Percentiles rank a stretch among this genome's conserved stretches.
Evolutionary conservation across 192 early-diverging fungal genomes (phyloP).

Genomic region (Irineochytrium annulatum): DNA sequence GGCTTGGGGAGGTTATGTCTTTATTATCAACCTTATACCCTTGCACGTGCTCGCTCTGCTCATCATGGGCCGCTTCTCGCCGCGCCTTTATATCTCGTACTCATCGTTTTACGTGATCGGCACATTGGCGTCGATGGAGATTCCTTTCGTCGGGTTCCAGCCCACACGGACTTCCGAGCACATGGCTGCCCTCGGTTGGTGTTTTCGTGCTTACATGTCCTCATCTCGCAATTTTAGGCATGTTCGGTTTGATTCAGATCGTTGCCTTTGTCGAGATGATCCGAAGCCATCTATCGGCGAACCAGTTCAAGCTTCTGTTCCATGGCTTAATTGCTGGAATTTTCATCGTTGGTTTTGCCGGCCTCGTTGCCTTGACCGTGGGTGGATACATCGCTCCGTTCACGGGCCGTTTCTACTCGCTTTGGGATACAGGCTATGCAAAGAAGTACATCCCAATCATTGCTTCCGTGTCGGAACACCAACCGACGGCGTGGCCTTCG

Average conservation of each 20-base stretch:
- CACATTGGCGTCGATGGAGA: slow-evolving; percentile 95
- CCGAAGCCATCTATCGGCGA: slow-evolving; percentile 69
- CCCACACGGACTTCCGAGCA: slow-evolving; percentile 96
- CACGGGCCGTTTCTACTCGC: slow-evolving; percentile 99
- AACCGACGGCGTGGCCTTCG: slow-evolving; percentile 98
- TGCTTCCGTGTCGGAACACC: slow-evolving; percentile 99
- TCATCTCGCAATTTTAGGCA: slow-evolving; percentile 45
- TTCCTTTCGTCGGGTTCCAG: slow-evolving; percentile 99
- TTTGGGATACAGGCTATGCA: slow-evolving; percentile 99
- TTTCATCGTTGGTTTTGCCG: slow-evolving; percentile 53
- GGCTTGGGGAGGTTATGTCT: slow-evolving; percentile 99
- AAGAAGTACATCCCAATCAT: slow-evolving; percentile 99
- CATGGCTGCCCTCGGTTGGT: slow-evolving; percentile 92
- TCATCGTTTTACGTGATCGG: slow-evolving; percentile 97
- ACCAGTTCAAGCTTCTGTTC: slow-evolving; percentile 83
- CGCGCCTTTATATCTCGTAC: slow-evolving; percentile 92
- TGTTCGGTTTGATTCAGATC: slow-evolving; percentile 95
- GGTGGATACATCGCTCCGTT: slow-evolving; percentile 92
- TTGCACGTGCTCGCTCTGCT: slow-evolving; percentile 92
- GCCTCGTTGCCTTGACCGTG: slow-evolving; percentile 70
- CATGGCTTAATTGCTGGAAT: slow-evolving; percentile 57
- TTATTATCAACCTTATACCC: slow-evolving; percentile 98
- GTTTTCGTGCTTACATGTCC: slow-evolving; percentile 20
- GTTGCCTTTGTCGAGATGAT: slow-evolving; percentile 86
- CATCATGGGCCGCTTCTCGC: slow-evolving; percentile 94